phyloP scores from a whole-genome alignment of 164 flowering plant genomes.

The Piper longum region DNA sequence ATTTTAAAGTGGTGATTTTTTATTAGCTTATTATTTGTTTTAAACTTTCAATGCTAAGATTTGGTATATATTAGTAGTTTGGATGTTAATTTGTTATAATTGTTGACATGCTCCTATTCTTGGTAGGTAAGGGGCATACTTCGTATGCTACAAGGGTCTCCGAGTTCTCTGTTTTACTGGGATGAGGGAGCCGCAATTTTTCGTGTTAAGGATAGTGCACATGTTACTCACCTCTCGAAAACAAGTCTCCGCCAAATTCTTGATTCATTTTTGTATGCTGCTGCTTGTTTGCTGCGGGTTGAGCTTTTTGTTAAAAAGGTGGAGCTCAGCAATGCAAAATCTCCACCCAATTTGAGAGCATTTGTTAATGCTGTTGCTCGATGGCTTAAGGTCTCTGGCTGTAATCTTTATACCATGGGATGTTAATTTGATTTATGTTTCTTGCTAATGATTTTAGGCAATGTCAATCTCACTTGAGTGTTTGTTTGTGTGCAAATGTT shows the following conservation, averaged over 20 bases:
- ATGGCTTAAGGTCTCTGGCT: slow-evolving; percentile 57
- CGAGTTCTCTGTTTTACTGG: slow-evolving; percentile 64
- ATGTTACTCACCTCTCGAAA: slow-evolving; percentile 56
- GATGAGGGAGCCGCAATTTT: slow-evolving; percentile 26
- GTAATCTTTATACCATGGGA: background rate
- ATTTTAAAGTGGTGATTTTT: too few species aligned
- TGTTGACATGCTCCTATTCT: background rate
- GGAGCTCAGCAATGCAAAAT: slow-evolving; percentile 17
- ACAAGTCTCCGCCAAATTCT: slow-evolving; percentile 46
- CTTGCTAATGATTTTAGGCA: background rate
- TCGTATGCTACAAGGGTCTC: slow-evolving; percentile 67
- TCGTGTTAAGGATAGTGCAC: slow-evolving; percentile 32
- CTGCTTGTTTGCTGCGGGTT: slow-evolving; percentile 63
- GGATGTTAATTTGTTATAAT: background rate
- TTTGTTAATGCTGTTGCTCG: slow-evolving; percentile 47
- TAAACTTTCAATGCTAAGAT: too few species aligned
- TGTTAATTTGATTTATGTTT: background rate
- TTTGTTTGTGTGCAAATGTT: background rate
- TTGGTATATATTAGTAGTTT: background rate
- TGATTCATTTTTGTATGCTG: slow-evolving; percentile 49
- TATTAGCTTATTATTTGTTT: too few species aligned
- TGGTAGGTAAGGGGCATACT: slow-evolving; percentile 57
- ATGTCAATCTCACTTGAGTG: background rate
- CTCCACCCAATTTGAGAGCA: slow-evolving; percentile 67
- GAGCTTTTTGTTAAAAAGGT: slow-evolving; percentile 33